Conservation (phyloP, 2,329 filamentous ascomycete species). For the Eutypella sp. region DNA sequence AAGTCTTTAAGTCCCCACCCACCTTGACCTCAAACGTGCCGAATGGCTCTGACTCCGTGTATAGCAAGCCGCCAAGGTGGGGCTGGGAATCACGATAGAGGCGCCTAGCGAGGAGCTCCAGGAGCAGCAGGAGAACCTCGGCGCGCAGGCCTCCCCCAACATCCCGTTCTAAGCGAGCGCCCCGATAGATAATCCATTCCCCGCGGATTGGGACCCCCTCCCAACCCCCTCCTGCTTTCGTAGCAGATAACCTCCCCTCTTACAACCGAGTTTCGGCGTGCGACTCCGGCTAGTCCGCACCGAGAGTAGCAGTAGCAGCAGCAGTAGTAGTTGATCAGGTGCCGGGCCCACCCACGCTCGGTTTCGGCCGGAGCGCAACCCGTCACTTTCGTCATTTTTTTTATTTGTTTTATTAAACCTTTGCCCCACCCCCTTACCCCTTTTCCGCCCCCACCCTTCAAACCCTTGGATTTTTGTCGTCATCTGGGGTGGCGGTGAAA, state of each 20-base stretch:
- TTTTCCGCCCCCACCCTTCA: constrained; percentile 4
- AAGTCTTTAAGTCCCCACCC: too few relatives aligned
- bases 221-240: too few relatives aligned
- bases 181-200: constrained; percentile 8
- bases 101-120: constrained; percentile 78
- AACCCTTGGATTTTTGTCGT: constrained; percentile 6
- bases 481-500: too few relatives aligned
- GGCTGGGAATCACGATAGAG: constrained; percentile 89
- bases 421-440: constrained; percentile 6
- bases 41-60: constrained; percentile 10
- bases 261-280: constrained; percentile 3
- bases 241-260: constrained; percentile 19
- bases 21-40: too few relatives aligned
- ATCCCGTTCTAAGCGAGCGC: constrained; percentile 57
- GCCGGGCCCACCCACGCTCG: constrained; percentile 7
- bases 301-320: background rate
- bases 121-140: constrained; percentile 68
- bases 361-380: constrained; percentile 1
- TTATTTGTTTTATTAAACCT: too few relatives aligned
- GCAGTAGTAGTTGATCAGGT: background rate
- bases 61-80: constrained; percentile 92
- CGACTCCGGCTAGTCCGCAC: background rate
- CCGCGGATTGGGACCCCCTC: too few relatives aligned
- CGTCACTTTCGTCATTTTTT: constrained; percentile 4
- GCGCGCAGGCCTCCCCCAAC: constrained; percentile 48